These are phyloP conservation scores for Ophiostoma angusticollis DNA, from an alignment of 2,329 filamentous ascomycete species.

Conservation along the genomic window DNA sequence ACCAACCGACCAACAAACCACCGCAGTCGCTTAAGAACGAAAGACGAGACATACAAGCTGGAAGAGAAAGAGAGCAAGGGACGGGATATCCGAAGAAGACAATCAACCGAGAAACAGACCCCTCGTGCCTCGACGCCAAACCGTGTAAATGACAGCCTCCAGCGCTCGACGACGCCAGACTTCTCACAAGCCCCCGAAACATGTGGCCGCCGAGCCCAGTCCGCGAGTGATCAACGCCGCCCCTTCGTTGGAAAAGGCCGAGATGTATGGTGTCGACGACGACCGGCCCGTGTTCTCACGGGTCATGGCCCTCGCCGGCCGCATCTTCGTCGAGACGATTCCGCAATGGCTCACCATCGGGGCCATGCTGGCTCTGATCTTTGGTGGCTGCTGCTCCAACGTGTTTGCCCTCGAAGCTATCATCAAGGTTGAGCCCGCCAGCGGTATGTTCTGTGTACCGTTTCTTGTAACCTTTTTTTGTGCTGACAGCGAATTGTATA, in stretches of 20 bases:
- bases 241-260: conserved; percentile 40
- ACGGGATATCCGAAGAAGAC: no score
- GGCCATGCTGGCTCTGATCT: conserved; percentile 72
- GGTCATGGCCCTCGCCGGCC: conserved; percentile 36
- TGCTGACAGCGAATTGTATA: conserved; percentile 21
- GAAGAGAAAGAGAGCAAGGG: no score
- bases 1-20: no score
- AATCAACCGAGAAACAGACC: background rate
- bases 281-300: conserved; percentile 35
- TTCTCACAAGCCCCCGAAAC: conserved; percentile 31
- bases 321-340: conserved; percentile 44
- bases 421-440: conserved; percentile 79
- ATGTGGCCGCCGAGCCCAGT: conserved; percentile 23
- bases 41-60: no score
- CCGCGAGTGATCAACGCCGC: conserved; percentile 42
- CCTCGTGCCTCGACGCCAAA: no score
- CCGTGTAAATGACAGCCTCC: conserved; percentile 29
- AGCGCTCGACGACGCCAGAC: conserved; percentile 31
- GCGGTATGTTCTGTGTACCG: conserved; percentile 40
- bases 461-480: background rate
- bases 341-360: conserved; percentile 50
- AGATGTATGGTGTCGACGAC: conserved; percentile 42
- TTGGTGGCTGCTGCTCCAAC: conserved; percentile 58
- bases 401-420: conserved; percentile 95
- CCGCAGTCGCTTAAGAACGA: no score